Percentiles rank a stretch among this genome's conserved stretches.
Evolutionary conservation across 768 basidiomycete genomes (phyloP).

Genomic region (Filobasidium wieringae): DNA sequence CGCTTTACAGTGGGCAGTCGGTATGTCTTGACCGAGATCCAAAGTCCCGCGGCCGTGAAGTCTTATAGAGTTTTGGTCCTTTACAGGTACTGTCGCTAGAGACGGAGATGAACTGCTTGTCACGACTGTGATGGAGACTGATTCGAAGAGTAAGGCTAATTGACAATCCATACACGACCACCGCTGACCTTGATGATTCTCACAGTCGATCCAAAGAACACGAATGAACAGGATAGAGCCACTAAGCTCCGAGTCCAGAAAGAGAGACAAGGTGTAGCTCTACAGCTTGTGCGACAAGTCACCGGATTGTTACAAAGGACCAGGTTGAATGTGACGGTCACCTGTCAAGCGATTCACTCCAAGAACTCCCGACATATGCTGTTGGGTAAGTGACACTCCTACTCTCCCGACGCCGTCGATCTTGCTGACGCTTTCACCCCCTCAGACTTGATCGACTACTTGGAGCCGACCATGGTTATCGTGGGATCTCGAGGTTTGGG

Average conservation of each 20-base stretch:
- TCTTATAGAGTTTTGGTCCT: too few species aligned
- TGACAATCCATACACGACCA: background rate
- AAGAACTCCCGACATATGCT: conserved; percentile 86
- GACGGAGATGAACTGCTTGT: conserved; percentile 88
- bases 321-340: conserved; percentile 66
- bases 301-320: conserved; percentile 85
- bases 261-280: conserved; percentile 84
- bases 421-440: background rate
- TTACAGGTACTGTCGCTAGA: conserved; percentile 62
- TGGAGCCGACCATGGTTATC: conserved; percentile 81
- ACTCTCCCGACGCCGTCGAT: background rate
- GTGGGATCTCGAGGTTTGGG: conserved; percentile 87
- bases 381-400: conserved; percentile 45
- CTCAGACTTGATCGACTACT: conserved; percentile 63
- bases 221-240: conserved; percentile 50
- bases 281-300: conserved; percentile 78
- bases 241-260: conserved; percentile 78
- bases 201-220: conserved; percentile 52
- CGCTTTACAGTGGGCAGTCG: conserved; percentile 96
- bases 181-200: conserved; percentile 42
- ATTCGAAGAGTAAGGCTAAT: conserved; percentile 57
- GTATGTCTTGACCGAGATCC: conserved; percentile 8
- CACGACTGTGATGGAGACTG: conserved; percentile 84
- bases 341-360: conserved; percentile 95
- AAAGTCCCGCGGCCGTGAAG: too few species aligned